Conservation (phyloP, 1,284 basidiomycete species). For the Sanghuangporus baumii region DNA sequence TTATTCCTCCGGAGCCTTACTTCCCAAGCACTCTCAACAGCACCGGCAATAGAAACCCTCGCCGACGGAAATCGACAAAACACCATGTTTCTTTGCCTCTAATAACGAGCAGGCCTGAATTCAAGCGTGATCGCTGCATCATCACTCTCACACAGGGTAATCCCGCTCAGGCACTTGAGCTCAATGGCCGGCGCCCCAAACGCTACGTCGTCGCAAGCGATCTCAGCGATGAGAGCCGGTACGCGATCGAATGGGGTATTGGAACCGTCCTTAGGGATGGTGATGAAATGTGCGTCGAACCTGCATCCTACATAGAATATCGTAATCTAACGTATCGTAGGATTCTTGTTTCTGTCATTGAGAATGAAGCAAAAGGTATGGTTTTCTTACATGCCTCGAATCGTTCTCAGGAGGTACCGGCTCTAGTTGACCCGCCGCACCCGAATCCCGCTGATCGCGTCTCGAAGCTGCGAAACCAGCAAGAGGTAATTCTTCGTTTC, state of each 20-base stretch:
- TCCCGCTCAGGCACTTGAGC: constrained; percentile 50
- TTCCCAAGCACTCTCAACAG: constrained; percentile 67
- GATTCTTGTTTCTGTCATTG: constrained; percentile 85
- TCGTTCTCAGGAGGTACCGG: constrained; percentile 7
- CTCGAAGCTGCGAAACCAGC: constrained; percentile 77
- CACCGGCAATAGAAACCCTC: constrained; percentile 38
- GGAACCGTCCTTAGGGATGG: constrained; percentile 95
- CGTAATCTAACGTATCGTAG: constrained; percentile 25
- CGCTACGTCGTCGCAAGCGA: constrained; percentile 91
- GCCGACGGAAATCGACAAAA: constrained; percentile 54
- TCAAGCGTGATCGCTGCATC: constrained; percentile 90
- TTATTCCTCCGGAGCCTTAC: constrained; percentile 75
- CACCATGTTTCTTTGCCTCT: constrained; percentile 58
- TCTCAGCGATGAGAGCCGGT: constrained; percentile 86
- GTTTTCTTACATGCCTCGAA: constrained; percentile 10
- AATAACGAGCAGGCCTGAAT: constrained; percentile 70
- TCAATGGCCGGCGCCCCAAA: constrained; percentile 51
- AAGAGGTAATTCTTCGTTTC: constrained; percentile 55
- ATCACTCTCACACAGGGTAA: constrained; percentile 85
- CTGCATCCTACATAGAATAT: neutral
- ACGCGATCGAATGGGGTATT: constrained; percentile 94
- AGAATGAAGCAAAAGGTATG: constrained; percentile 86
- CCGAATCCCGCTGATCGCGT: constrained; percentile 67
- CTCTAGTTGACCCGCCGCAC: constrained; percentile 71
- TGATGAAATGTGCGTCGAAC: constrained; percentile 63